Conservation (phyloP, 169 alveolate genomes). For the Theileria annulata region DNA sequence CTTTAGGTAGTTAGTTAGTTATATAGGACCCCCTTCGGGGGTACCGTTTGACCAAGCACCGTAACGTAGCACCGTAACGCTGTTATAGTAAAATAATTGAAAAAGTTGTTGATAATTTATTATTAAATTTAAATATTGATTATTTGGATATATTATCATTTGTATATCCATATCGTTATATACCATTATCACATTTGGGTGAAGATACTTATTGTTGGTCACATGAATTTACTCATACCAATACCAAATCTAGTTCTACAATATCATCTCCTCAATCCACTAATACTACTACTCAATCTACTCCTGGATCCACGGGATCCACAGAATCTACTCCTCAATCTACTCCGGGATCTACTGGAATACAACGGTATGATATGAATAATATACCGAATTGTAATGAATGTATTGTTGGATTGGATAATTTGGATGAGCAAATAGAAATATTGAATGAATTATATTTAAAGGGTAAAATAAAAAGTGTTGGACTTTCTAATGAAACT, state of each 20-base stretch:
- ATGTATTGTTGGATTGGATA: not conserved
- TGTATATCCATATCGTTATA: slow-evolving; percentile 79
- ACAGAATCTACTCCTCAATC: too few species aligned
- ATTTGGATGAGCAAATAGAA: slow-evolving; percentile 70
- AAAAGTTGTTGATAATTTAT: slow-evolving; percentile 76
- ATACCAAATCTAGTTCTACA: too few species aligned
- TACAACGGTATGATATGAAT: too few species aligned
- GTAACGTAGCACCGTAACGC: too few species aligned
- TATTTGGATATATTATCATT: slow-evolving; percentile 76
- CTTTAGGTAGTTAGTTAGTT: too few species aligned
- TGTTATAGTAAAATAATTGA: slow-evolving; percentile 53
- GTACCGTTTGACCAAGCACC: too few species aligned
- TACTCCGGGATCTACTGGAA: slow-evolving; percentile 29
- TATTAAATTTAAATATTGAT: slow-evolving; percentile 71
- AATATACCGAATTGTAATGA: not conserved
- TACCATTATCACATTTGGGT: slow-evolving; percentile 75
- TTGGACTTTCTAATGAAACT: slow-evolving; percentile 82
- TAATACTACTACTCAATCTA: too few species aligned
- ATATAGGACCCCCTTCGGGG: too few species aligned
- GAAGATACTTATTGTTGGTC: slow-evolving; percentile 85
- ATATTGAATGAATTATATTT: slow-evolving; percentile 65
- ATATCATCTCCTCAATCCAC: too few species aligned
- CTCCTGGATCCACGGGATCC: too few species aligned
- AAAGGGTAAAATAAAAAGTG: slow-evolving; percentile 78
- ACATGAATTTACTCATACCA: not conserved